Conservation (phyloP, 495 filamentous ascomycete species). For the Physcia stellaris region DNA sequence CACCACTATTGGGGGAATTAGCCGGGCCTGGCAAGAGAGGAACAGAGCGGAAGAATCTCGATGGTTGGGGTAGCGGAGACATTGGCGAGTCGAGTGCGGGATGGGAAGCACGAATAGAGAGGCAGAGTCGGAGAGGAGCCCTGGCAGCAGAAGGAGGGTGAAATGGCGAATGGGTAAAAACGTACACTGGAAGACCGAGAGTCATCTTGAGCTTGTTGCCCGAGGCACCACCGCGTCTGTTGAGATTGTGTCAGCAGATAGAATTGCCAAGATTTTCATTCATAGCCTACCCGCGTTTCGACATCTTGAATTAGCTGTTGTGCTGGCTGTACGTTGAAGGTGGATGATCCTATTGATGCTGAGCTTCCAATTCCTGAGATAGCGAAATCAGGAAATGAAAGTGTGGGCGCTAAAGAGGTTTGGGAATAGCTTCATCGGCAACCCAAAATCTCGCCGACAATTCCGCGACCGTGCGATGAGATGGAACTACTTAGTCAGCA, state of each 20-base stretch:
- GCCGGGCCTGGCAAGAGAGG: background rate
- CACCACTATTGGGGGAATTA: slow-evolving; percentile 47
- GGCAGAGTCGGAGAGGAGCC: too few species aligned
- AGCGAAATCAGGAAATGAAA: slow-evolving; percentile 3
- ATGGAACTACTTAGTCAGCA: background rate
- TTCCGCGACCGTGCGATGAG: background rate
- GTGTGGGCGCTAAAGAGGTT: slow-evolving; percentile 1
- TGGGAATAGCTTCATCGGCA: slow-evolving; percentile 1
- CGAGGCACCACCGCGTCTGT: slow-evolving; percentile 75
- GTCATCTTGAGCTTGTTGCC: slow-evolving; percentile 99
- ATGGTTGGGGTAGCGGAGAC: background rate
- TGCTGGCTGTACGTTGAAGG: slow-evolving; percentile 1
- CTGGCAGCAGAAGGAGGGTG: too few species aligned
- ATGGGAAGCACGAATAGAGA: background rate
- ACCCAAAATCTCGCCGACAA: background rate
- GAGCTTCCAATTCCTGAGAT: background rate
- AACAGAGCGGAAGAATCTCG: background rate
- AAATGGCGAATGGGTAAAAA: too few species aligned
- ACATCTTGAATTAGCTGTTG: slow-evolving; percentile 29
- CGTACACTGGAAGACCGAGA: slow-evolving; percentile 98
- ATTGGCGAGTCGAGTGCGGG: background rate
- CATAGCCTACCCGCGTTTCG: slow-evolving; percentile 38
- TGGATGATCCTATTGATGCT: background rate
- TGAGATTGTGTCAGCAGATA: slow-evolving; percentile 10
- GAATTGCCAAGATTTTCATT: background rate